Evolutionary conservation across 2,329 filamentous ascomycete genomes (phyloP), one percentile per base, ranked within the genome.

Genomic region (Whalleya microplaca): DNA sequence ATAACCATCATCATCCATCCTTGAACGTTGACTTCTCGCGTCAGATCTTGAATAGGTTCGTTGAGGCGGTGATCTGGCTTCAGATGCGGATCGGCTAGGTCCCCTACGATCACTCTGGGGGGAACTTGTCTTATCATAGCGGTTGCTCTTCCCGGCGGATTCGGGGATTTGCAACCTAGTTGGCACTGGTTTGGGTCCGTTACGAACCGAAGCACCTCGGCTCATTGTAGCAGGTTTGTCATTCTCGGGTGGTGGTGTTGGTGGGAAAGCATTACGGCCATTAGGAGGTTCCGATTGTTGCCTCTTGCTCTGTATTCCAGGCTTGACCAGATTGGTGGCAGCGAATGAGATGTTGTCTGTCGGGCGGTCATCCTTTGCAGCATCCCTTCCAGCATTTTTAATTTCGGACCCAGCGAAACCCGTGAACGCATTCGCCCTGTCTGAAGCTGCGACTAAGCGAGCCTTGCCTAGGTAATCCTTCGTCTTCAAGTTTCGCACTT

Each of bases 391-490:
- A 50, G 82, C 84, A 72, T 87, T 91, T 77, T 91, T 92, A 61
- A 91, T 87, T 72, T 92, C 92, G 2, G 86, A 86, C 44, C 89
- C 91, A 60, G 89, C 81, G 72, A 93, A 94, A 44, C 91, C 91
- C 44, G 89, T 94, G 67, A 91, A 95, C 21, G 87, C 89, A 73
- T 93, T 94, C 62, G 84, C 78, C 53, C 88, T 84, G 68, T 96
- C 92, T 1, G 91, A 91, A 21, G 93, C 90, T 21, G 95, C 95
- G 8, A 99, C 91, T 32, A 99, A 80, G 58, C 92, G 86, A n/a
- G 95, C 92, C 75, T 97, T 97, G 59, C 95, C 95, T 2, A 99
- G 86, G 69, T 99, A 99, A 71, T 99, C 93, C 73, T 98, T 98
- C 20, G 92, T 91, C 80, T 97, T 96, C 68, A 99, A 80, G 70